These are phyloP conservation scores for Eragrostis tef DNA, from an alignment of 202 grass and related monocot species.

Conservation along the genomic window DNA sequence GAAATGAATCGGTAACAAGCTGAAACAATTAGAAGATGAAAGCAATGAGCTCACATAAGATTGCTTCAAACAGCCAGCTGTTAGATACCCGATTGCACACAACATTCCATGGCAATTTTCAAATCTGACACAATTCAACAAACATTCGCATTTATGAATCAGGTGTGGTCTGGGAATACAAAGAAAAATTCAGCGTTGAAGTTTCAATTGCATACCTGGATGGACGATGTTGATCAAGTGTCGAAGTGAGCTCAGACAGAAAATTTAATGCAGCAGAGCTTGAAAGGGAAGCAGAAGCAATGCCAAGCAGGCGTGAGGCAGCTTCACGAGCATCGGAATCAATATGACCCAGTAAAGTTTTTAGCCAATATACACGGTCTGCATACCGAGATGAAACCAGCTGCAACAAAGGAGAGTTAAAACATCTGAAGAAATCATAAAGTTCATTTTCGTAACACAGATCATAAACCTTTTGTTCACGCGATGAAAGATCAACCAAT, in stretches of 20 bases:
- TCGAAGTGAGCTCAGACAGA: constrained; percentile 73
- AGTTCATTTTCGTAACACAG: constrained; percentile 22
- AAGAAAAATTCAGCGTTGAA: constrained; percentile 14
- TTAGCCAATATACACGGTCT: constrained; percentile 71
- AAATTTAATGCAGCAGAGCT: constrained; percentile 60
- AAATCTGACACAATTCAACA: constrained; percentile 67
- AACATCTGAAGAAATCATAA: constrained; percentile 34
- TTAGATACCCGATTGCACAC: constrained; percentile 78
- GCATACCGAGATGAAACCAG: constrained; percentile 75
- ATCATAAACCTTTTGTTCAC: constrained; percentile 71
- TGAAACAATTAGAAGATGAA: constrained; percentile 18
- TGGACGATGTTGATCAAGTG: constrained; percentile 49
- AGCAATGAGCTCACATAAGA: constrained; percentile 59
- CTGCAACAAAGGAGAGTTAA: constrained; percentile 51
- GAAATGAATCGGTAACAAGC: constrained; percentile 14
- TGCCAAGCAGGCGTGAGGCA: constrained; percentile 66
- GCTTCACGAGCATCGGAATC: constrained; percentile 94
- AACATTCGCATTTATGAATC: constrained; percentile 40
- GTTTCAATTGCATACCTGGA: constrained; percentile 59
- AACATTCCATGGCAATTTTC: constrained; percentile 84
- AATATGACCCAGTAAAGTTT: constrained; percentile 71
- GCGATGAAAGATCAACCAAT: constrained; percentile 81
- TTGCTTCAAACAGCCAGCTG: constrained; percentile 80
- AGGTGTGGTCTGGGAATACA: constrained; percentile 20
- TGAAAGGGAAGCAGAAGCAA: constrained; percentile 76